Evolutionary conservation across 1,284 basidiomycete genomes (phyloP), one percentile per base, ranked within the genome.

Genomic region (Cutaneotrichosporon sp.): DNA sequence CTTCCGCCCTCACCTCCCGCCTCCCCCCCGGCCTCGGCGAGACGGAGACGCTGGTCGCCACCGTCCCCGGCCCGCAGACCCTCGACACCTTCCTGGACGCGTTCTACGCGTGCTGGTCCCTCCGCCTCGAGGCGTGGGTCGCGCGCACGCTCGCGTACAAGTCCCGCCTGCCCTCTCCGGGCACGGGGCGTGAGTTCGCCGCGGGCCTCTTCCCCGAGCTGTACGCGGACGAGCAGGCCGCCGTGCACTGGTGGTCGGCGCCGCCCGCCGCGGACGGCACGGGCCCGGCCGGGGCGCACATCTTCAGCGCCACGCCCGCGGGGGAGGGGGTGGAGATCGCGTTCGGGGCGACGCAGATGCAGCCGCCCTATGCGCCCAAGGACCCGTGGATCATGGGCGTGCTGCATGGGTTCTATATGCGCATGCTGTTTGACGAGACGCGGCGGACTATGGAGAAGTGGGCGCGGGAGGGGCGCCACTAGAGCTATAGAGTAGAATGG

Each of bases 291-390:
- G 50, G 50, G 7, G 50, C 29, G 18, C 50, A 51, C 31, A 18
- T 51, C 50, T 33, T 51, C 29, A 8, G 16, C 18, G 50, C 29
- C 10, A 13, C 20, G 18, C 14, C 33, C 9, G 9, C 4, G 2
- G 27, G 27, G n/a, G 29, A 31, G 8, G 50, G 50, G 9, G 18
- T 51, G 7, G 50, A 51, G 29, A 18, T 51, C 14, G 29, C 31
- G 6, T 34, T 51, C 18, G 13, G 24, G 7, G 18, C 29, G 1
- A 18, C 14, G 10, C 50, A 51, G 31, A 10, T 51, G 9, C 29
- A 51, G 18, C 50, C 50, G 50, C 50, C 50, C 4, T 51, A 51
- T n/a, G 50, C 50, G 31, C 50, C 50, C 18, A 31, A 51, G 31
- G 50, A 51, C 31, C 50, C 50, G 18, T 18, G n/a, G n/a, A 20